A percentile compares a stretch with the other conserved stretches of the same genome.
phyloP scores from a whole-genome alignment of 192 early-diverging fungal species.

The Linderina pennispora region DNA sequence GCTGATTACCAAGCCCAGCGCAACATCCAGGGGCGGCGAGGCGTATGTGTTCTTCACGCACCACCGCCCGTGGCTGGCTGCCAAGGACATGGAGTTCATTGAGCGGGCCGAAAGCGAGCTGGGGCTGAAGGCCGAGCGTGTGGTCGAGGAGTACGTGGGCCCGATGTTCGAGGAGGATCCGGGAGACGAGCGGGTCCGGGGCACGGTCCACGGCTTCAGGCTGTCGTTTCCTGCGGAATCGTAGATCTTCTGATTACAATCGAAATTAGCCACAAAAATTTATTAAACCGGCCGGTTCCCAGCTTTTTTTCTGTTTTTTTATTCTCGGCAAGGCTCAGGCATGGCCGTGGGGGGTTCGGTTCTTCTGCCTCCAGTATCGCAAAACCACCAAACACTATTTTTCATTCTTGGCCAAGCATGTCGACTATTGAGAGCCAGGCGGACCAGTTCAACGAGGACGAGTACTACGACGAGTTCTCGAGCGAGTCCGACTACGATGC shows the following conservation, averaged over 20 bases:
- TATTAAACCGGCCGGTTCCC: no score
- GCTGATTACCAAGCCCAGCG: constrained; percentile 45
- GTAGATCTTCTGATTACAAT: no score
- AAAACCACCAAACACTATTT: no score
- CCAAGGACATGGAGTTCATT: constrained; percentile 80
- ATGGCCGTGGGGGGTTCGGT: no score
- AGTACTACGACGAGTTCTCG: constrained; percentile 20
- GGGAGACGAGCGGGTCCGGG: constrained; percentile 68
- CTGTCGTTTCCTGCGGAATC: constrained; percentile 27
- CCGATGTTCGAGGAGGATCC: constrained; percentile 88
- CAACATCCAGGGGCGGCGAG: constrained; percentile 31
- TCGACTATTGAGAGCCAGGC: background rate
- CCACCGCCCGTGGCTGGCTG: constrained; percentile 73
- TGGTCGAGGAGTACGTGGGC: constrained; percentile 61
- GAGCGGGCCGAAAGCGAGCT: constrained; percentile 60
- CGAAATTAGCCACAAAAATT: background rate
- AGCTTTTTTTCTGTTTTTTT: no score
- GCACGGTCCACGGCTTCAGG: constrained; percentile 76
- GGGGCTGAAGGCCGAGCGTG: constrained; percentile 61
- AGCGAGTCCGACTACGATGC: constrained; percentile 51
- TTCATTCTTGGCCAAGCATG: no score
- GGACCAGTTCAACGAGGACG: constrained; percentile 5
- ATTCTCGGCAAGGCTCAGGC: no score
- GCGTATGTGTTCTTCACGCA: constrained; percentile 79
- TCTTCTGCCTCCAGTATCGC: no score